Percentiles rank a stretch among this genome's conserved stretches.
Evolutionary conservation across 108 stramenopile genomes (phyloP).

Genomic region (Conticribra weissflogii): DNA sequence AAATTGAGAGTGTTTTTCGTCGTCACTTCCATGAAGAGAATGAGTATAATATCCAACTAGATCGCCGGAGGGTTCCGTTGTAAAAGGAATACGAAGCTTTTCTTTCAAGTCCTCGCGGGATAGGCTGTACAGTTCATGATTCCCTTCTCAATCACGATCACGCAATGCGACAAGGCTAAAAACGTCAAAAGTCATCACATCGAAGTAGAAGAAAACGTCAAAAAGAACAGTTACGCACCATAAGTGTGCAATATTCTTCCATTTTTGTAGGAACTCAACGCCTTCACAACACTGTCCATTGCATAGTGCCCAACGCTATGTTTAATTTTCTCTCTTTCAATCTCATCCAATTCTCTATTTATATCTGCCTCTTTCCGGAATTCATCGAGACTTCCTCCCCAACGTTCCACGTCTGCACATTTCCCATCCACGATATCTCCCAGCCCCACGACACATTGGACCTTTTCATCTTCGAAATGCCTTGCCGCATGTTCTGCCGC

Average conservation of each 20-base stretch:
- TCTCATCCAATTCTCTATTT: not conserved
- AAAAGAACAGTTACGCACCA: conserved; percentile 37
- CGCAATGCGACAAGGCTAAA: not conserved
- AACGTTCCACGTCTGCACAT: conserved; percentile 52
- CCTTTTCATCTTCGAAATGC: conserved; percentile 62
- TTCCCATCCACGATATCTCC: conserved; percentile 91
- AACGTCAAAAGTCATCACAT: too few species aligned
- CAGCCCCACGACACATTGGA: conserved; percentile 72
- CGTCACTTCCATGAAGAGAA: conserved; percentile 31
- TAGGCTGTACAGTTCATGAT: conserved; percentile 90
- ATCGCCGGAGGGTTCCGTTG: conserved; percentile 54
- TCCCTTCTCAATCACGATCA: conserved; percentile 41
- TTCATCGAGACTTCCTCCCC: conserved; percentile 32
- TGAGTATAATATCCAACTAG: conserved; percentile 52
- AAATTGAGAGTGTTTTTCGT: conserved; percentile 2
- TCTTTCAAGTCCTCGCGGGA: conserved; percentile 52
- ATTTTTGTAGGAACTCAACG: conserved; percentile 53
- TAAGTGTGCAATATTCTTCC: conserved; percentile 79
- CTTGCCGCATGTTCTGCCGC: conserved; percentile 64
- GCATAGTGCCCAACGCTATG: conserved; percentile 38
- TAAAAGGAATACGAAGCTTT: conserved; percentile 74
- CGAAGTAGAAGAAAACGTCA: too few species aligned
- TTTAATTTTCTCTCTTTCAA: conserved; percentile 22
- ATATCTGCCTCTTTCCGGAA: conserved; percentile 18
- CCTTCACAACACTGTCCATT: conserved; percentile 66